Evolutionary conservation across 495 filamentous ascomycete species (phyloP), one percentile per base, ranked within the genome.

Genomic region (Podospora didyma): DNA sequence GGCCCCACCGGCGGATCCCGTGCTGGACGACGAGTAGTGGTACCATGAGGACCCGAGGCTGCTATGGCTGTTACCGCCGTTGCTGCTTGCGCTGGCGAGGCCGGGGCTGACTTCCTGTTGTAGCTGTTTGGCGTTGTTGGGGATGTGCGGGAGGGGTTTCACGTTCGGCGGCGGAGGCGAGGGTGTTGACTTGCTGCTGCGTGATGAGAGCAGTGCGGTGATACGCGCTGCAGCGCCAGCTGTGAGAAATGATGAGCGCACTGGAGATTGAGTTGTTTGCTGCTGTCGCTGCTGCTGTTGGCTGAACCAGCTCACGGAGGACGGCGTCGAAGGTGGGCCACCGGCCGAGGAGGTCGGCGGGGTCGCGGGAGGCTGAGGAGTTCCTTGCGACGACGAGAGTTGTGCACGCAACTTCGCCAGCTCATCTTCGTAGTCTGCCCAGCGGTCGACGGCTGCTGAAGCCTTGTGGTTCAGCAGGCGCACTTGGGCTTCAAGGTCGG

Each of bases 361-460:
- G 46, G 51, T 58, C 34, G 57, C 39, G 39, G 39, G 39, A 62
- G 47, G 56, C 47, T 53, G 57, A 61, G 34, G 1, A 16, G 1
- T 54, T 53, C 49, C 63, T 61, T 14, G n/a, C 39, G 39, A 42
- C 39, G 39, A 42, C 39, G 45, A 47, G 45, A 60, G 66, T 51
- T 73, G 77, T 59, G 81, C 68, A 61, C 85, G 84, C 51, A 92
- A 79, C 31, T 79, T 79, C 56, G 80, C 81, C 7, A 96, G 73
- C 72, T 96, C 90, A 69, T 95, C 89, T 80, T 98, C 94, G 80
- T 96, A 96, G 75, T 96, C 89, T 66, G 91, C 89, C 71, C 91
- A 85, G 76, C 90, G 89, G 74, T 91, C 86, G 56, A 79, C 83
- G 62, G 91, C 89, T 31, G 85, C 80, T 0, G 85, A 80, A 37